Evolutionary conservation across 2,329 filamentous ascomycete genomes (phyloP).

Genomic region (Leptodontidium sp.): DNA sequence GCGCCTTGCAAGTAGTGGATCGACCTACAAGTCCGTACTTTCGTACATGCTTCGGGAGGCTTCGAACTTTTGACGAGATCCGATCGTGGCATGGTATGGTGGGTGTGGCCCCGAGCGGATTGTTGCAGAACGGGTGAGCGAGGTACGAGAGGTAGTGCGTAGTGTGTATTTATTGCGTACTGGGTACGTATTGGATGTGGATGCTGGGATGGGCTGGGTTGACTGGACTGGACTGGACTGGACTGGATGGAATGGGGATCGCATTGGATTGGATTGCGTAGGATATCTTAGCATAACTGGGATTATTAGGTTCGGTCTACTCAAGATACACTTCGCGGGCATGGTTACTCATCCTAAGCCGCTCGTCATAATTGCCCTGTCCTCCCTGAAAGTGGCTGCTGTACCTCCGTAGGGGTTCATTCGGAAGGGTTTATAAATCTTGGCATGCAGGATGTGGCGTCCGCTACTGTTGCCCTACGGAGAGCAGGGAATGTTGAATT

Average conservation of each 20-base stretch:
- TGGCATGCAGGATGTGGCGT: constrained; percentile 14
- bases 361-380: no score
- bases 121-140: neutral
- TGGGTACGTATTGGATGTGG: no score
- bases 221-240: neutral
- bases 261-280: neutral
- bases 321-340: no score
- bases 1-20: constrained; percentile 4
- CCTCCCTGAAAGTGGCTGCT: no score
- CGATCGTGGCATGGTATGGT: neutral
- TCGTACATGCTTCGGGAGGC: no score
- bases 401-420: neutral
- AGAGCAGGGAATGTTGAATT: constrained; percentile 1
- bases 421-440: neutral
- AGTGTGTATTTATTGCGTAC: no score
- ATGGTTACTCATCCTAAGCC: no score
- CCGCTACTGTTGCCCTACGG: constrained; percentile 13
- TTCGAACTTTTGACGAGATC: neutral
- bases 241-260: neutral
- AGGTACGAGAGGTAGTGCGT: neutral
- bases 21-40: neutral
- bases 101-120: neutral
- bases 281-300: no score
- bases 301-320: no score
- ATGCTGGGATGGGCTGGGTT: no score